phyloP scores from a whole-genome alignment of 176 grass and related monocot genomes.

The Dactylis glomerata region DNA sequence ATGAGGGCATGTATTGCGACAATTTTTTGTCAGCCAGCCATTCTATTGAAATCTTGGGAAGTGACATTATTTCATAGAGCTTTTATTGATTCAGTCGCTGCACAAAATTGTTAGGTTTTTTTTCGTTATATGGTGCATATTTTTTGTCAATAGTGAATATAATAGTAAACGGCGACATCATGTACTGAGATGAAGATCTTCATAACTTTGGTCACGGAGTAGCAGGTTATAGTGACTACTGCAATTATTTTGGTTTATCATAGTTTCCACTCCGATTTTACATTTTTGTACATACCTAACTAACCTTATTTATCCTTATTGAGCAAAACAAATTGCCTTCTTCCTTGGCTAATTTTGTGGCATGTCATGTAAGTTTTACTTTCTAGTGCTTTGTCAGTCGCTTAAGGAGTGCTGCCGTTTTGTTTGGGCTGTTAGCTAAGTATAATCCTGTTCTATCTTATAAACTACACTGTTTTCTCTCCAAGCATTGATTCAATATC shows the following conservation, averaged over 20 bases:
- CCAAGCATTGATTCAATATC: not conserved
- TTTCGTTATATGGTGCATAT: not conserved
- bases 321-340: no score
- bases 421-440: no score
- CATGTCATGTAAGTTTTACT: no score
- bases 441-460: not conserved
- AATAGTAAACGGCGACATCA: not conserved
- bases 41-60: not conserved
- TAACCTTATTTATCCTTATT: no score
- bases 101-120: not conserved
- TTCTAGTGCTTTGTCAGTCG: no score
- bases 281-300: not conserved
- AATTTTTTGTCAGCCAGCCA: not conserved
- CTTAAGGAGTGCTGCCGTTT: no score
- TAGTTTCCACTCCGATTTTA: not conserved
- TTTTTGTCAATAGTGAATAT: not conserved
- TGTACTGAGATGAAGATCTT: not conserved
- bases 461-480: no score
- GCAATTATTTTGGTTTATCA: not conserved
- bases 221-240: not conserved
- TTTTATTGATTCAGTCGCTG: not conserved
- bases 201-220: not conserved
- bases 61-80: not conserved
- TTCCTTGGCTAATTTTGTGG: no score
- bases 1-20: not conserved